Percentiles rank a stretch among this genome's conserved stretches.
Conservation (phyloP, 2,329 filamentous ascomycete genomes). For the Stemphylium lycopersici region DNA sequence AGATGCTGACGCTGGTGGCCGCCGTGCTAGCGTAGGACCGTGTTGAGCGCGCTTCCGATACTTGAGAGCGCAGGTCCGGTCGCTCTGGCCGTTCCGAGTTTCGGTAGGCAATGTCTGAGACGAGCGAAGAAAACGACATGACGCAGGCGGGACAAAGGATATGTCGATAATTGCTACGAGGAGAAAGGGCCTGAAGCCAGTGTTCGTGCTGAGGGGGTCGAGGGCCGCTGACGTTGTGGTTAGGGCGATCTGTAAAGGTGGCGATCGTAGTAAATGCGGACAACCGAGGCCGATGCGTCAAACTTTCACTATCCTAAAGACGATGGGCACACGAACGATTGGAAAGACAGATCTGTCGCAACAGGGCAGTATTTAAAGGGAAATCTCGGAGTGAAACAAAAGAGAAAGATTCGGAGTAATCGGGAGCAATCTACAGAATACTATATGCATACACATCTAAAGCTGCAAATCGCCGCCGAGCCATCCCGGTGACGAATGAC, state of each 20-base stretch:
- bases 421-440: conserved; percentile 1
- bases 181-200: not conserved
- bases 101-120: conserved; percentile 59
- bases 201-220: not conserved
- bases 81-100: conserved; percentile 46
- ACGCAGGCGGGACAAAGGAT: conserved; percentile 1
- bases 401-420: not conserved
- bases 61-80: conserved; percentile 53
- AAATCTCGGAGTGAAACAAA: not conserved
- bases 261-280: conserved; percentile 12
- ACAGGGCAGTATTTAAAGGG: not conserved
- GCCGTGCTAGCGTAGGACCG: conserved; percentile 59
- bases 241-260: conserved; percentile 11
- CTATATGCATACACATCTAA: not conserved
- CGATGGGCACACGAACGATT: not conserved
- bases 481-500: conserved; percentile 18
- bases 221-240: conserved; percentile 4
- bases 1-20: conserved; percentile 59
- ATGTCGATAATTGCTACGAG: not conserved
- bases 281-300: conserved; percentile 14
- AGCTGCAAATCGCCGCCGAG: conserved; percentile 12
- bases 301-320: conserved; percentile 3
- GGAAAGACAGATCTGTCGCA: not conserved
- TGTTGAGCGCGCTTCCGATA: conserved; percentile 55
- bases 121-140: conserved; percentile 61